Evolutionary conservation across 2,329 filamentous ascomycete genomes (phyloP), one percentile per base, ranked within the genome.

Genomic region (Colletotrichum tofieldiae): DNA sequence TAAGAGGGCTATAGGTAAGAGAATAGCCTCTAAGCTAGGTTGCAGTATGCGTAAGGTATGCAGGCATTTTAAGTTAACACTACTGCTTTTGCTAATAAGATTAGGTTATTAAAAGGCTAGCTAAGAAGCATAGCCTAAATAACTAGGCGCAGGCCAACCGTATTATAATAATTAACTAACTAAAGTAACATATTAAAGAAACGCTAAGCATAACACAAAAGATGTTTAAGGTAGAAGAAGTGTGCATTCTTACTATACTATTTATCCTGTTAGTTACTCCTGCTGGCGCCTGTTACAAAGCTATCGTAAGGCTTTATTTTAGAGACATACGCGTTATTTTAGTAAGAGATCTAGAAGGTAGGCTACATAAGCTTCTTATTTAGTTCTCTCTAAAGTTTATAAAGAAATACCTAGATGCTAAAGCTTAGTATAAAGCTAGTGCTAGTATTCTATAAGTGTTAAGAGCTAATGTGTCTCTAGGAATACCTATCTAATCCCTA

Each of bases 1-100:
- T 59, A 11, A 59, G 39, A 59, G 56, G 39, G 56, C 56, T 45
- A 59, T 45, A 20, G 14, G 56, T 45, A 11, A 59, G 37, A 45
- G 20, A n/a, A 43, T 59, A 43, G n/a, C 37, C 18, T 43, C 23
- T 4, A 59, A 59, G 23, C 39, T 59, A 20, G 39, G 56, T 32
- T 20, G 11, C 11, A 45, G 56, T 32, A 59, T 59, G 11, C 23
- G 8, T 11, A 59, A 29, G 37, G 39, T 59, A 59, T 32, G 4
- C 32, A 59, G 39, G 14, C 23, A 1, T 59, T 29, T 45, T 45
- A 20, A 45, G 14, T 58, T 3, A 8, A 59, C 7, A 26, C n/a
- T 20, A 20, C n/a, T 20, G 1, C 55, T 59, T 35, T 45, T 59
- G 14, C 56, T 59, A 9, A 59, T 8, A 7, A 5, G 55, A 43